Evolutionary conservation across 768 basidiomycete species (phyloP).

Genomic region (Russula earlei): DNA sequence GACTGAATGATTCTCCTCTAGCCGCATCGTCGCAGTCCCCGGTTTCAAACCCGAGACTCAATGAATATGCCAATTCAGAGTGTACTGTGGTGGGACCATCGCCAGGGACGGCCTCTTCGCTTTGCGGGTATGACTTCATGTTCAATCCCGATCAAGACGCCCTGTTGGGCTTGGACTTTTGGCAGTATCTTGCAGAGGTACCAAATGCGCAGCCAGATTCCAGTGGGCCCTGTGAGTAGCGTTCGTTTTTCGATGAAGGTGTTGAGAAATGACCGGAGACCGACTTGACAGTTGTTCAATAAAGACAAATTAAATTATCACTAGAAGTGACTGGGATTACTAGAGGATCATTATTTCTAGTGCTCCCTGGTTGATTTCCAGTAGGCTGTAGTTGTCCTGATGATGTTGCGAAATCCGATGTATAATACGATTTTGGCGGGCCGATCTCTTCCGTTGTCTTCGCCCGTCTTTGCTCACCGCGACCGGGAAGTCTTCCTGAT

Average conservation of each 20-base stretch:
- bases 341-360: too few species aligned
- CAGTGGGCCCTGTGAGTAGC: slow-evolving; percentile 1
- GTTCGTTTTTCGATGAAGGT: not conserved
- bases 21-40: not conserved
- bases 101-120: not conserved
- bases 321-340: too few species aligned
- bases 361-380: too few species aligned
- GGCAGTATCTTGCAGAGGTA: slow-evolving; percentile 10
- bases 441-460: not conserved
- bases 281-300: not conserved
- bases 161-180: slow-evolving; percentile 12
- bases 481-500: not conserved
- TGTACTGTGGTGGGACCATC: not conserved
- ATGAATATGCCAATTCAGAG: not conserved
- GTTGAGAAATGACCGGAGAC: not conserved
- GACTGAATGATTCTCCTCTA: not conserved
- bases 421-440: not conserved
- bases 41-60: not conserved
- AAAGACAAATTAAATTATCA: too few species aligned
- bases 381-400: too few species aligned
- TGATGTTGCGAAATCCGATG: too few species aligned
- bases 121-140: slow-evolving; percentile 1
- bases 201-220: not conserved
- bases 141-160: slow-evolving; percentile 9
- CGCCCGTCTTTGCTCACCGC: too few species aligned